Base-by-base conservation (phyloP, 169 alveolate genomes). In the Eimeria sp. region DNA sequence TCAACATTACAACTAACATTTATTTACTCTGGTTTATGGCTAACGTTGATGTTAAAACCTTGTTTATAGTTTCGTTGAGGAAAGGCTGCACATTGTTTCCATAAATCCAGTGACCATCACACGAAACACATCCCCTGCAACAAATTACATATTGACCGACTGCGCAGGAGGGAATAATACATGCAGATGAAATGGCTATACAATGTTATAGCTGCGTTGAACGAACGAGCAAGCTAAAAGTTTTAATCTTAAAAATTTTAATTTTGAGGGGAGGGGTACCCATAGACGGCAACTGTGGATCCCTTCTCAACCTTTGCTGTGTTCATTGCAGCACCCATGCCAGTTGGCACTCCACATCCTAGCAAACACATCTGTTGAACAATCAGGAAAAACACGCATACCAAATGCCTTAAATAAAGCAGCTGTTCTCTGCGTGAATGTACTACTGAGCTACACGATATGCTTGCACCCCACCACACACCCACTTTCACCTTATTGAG, bases 261-360 rank as follows among this genome's bases (percentile, higher is more conserved):
- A 14, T 49, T 1, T 43, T 18, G 6, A 85, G 64, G 40, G 40
- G 30, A 62, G 30, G 30, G n/a, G 30, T 96, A 95, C 72, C 99
- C 99, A 88, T 95, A 96, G 23, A 98, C 98, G 14, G 97, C 98
- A 11, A 98, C 98, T 56, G 98, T 91, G n/a, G 98, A 62, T 11
- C 98, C 98, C 62, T 96, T 95, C 74, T 96, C 89, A 78, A 97
- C 98, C 82, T 96, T 97, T 58, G 95, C 97, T 40, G 98, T 97
- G 77, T 96, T 97, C 82, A 91, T 76, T 18, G 96, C 98, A 52
- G 99, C 99, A 37, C 99, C 99, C 97, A 97, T 97, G 58, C 99
- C 99, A 30, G 99, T 98, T 40, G 98, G 93, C 74, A 98, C 97
- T 72, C 99, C 99, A 95, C 99, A 98, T 43, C 99, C 99, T 10